These are phyloP conservation scores for Amanita pallidorosea DNA, from an alignment of 768 basidiomycete species.

Conservation along the genomic window DNA sequence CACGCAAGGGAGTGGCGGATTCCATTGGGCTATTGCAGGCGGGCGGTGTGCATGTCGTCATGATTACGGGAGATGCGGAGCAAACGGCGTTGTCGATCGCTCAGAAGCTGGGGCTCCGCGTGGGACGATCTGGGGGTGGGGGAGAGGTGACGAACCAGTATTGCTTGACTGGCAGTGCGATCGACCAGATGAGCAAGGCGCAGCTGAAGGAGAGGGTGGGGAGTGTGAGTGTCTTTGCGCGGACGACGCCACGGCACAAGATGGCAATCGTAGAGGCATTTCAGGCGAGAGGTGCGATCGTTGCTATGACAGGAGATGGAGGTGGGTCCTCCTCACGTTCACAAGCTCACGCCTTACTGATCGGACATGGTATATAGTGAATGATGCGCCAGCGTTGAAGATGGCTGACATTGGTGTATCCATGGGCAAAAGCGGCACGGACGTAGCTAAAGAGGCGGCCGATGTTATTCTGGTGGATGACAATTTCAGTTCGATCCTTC, in stretches of 20 bases:
- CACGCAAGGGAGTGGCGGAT: constrained; percentile 86
- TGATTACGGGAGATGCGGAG: constrained; percentile 97
- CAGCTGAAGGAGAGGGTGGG: constrained; percentile 81
- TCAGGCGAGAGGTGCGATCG: constrained; percentile 79
- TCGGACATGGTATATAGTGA: constrained; percentile 37
- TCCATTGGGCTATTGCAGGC: constrained; percentile 71
- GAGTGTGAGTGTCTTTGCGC: constrained; percentile 79
- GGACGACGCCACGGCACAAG: constrained; percentile 95
- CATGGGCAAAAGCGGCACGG: constrained; percentile 98
- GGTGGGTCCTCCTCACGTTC: constrained; percentile 33
- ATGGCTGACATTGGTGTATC: constrained; percentile 98
- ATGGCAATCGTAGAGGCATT: constrained; percentile 96
- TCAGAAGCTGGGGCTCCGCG: constrained; percentile 68
- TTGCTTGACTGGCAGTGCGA: constrained; percentile 70
- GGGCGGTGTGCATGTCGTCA: constrained; percentile 91
- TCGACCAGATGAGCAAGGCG: constrained; percentile 73
- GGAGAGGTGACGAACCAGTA: constrained; percentile 32
- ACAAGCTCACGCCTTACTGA: neutral
- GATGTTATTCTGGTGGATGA: constrained; percentile 97
- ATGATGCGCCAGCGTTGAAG: constrained; percentile 93
- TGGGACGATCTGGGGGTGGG: constrained; percentile 45
- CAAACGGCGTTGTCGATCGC: constrained; percentile 87
- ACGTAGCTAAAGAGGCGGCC: constrained; percentile 97
- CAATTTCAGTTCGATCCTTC: constrained; percentile 90
- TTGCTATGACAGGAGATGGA: constrained; percentile 98